Base-by-base conservation (phyloP, 495 filamentous ascomycete genomes). In the Cetradonia linearis region DNA sequence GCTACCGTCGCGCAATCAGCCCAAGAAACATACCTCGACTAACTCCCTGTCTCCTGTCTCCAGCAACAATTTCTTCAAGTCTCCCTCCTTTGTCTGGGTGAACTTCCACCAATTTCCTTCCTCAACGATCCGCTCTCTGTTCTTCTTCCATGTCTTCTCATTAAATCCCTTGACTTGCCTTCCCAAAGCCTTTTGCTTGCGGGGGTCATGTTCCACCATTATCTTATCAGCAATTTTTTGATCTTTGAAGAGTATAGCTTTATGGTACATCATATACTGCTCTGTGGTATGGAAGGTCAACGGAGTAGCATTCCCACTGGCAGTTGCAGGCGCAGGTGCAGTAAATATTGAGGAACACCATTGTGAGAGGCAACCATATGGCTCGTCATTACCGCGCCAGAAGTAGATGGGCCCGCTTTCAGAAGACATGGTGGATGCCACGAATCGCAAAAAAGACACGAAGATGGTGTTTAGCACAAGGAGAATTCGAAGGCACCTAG, bases 241-340 rank as follows among this genome's bases (percentile, higher is more conserved):
- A 65, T 77, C 73, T 36, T 61, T 50, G 72, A 85, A 84, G 63
- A 83, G 73, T 3, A 79, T 48, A 2, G 80, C 81, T 70, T 84
- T 84, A 55, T 74, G 75, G 69, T 83, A 74, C 82, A 84, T 84
- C 82, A 85, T 83, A 70, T 82, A 84, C 61, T 73, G 71, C 50
- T 73, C 71, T 28, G 71, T 63, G 31, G 69, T 71, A 10, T 38
- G 14, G 23, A 71, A 74, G 0, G 60, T 68, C 31, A 63, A 62
- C 10, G 60, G 33, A 14, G 52, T 49, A n/a, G 56, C 46, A 5
- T 59, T 38, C 8, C 56, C 54, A 0, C 23, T 30, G 25, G 25
- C 34, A 18, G 36, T 28, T 9, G 49, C 30, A 1, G 63, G 56
- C 2, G 59, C 38, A 2, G 67, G 66, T 30, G 60, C 67, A n/a